Base-by-base conservation (phyloP, 495 filamentous ascomycete species). In the Penicillium desertorum region DNA sequence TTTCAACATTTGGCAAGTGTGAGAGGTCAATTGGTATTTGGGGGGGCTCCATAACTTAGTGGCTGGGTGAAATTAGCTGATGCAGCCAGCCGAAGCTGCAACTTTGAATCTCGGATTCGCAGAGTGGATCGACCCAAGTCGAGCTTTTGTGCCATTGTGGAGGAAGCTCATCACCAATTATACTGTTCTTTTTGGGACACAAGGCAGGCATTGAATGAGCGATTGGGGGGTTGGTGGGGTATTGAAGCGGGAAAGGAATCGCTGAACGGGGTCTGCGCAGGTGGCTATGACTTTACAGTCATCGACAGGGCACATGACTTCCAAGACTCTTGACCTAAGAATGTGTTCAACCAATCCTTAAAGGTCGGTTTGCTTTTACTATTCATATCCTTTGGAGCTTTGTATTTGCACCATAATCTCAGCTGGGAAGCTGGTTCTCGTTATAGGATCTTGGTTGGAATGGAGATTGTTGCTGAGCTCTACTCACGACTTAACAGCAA, bases 401-500 rank as follows among this genome's bases (percentile, higher is more conserved):
- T 39, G 3, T 17, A 39, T 39, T 39, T 39, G 16, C 6, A 12
- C 1, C 6, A 47, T 29, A 17, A 12, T 9, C 25, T 30, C n/a
- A 17, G 16, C 8, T 17, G n/a, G 3, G 12, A 17, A 23, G 10
- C 9, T 11, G 4, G 12, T 14, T 12, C 19, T 22, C 11, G 20
- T 45, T 29, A 4, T 39, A 17, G 7, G 17, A 9, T n/a, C 5
- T 39, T 39, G 36, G 0, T 17, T 9, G 7, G n/a, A 39, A 39
- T 39, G 5, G 36, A n/a, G 2, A 39, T 17, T 17, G 36, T 30
- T 9, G 14, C 16, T 30, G 45, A n/a, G 25, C 16, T n/a, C 14
- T 36, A 12, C 36, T 27, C 41, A 19, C 30, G 51, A 51, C 57
- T 60, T 60, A 3, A 60, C 39, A 25, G 83, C 88, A 46, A 88